Evolutionary conservation across 1,139 yeast species (phyloP).

Genomic region (Magnusiomyces ingens): DNA sequence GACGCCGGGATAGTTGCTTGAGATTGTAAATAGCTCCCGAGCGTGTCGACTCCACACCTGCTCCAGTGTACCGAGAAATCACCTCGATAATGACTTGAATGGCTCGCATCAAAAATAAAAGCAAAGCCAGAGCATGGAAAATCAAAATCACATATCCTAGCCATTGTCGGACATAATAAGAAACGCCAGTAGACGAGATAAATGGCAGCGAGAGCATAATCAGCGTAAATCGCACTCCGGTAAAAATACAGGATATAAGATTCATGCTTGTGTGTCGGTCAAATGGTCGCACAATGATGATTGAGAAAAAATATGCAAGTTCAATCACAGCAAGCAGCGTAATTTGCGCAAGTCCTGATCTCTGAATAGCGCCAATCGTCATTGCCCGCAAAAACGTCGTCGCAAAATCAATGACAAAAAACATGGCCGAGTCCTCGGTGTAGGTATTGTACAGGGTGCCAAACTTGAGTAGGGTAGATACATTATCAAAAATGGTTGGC

Average conservation of each 20-base stretch:
- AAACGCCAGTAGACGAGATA: slow-evolving; percentile 22
- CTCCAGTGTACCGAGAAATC: slow-evolving; percentile 24
- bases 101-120: slow-evolving; percentile 28
- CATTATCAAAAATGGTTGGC: slow-evolving; percentile 25
- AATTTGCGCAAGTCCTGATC: slow-evolving; percentile 34
- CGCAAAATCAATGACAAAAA: slow-evolving; percentile 23
- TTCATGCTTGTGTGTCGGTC: slow-evolving; percentile 31
- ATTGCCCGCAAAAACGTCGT: slow-evolving; percentile 29
- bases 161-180: slow-evolving; percentile 28
- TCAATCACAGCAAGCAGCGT: slow-evolving; percentile 29
- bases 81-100: slow-evolving; percentile 29
- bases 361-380: slow-evolving; percentile 32
- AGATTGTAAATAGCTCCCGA: slow-evolving; percentile 21
- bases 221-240: slow-evolving; percentile 23
- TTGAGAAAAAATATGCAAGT: slow-evolving; percentile 22
- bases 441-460: slow-evolving; percentile 32
- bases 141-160: slow-evolving; percentile 31
- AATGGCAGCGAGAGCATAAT: slow-evolving; percentile 30
- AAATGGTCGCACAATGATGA: slow-evolving; percentile 28
- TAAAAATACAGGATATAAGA: slow-evolving; percentile 20
- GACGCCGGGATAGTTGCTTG: slow-evolving; percentile 23
- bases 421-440: slow-evolving; percentile 20
- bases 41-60: slow-evolving; percentile 18
- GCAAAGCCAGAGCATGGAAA: slow-evolving; percentile 29
- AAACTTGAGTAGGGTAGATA: slow-evolving; percentile 25